Base-by-base conservation (phyloP, 306 rosid genomes). In the Hippophae tibetana region DNA sequence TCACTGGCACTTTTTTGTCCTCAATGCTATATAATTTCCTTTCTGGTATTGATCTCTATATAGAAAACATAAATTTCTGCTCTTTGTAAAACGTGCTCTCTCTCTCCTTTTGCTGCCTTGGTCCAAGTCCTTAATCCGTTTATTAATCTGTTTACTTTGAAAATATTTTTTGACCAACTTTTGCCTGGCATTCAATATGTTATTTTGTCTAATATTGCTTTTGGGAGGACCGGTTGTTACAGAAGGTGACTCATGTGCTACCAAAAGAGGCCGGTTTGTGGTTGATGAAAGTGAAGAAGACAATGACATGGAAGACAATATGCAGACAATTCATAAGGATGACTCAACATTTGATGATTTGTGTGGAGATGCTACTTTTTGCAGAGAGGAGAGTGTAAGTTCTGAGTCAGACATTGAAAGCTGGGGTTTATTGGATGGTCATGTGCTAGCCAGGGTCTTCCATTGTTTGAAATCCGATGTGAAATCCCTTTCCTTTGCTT, bases 371-470 rank as follows among this genome's bases (percentile, higher is more conserved):
- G 71, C 76, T 68, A 58, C 84, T 70, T 80, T 88, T 70, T 31
- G 26, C 13, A 51, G 61, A 63, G 79, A 69, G 55, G 79, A 73
- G 61, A 66, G 75, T 79, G 77, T 63, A 59, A 52, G 60, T 69
- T 43, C 67, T 62, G 81, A 69, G 51, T 65, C 86, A 58, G 80
- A 72, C 13, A 61, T 68, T 57, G 83, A 81, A 61, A 71, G 81
- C 65, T 86, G 99, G 97, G 94, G 84, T 56, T 60, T 79, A 68
- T 81, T 93, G 74, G 78, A 83, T 71, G 96, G 93, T 54, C 79
- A 61, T 60, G 63, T 87, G 63, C 72, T 93, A 66, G 97, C 90
- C 3, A 78, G 84, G 25, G 70, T 93, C 41, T 89, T 93, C 76
- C 97, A 93, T 71, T 78, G 69, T 81, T 47, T 93, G 76, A 82